These are phyloP conservation scores for Dactylellina haptotyla DNA, from an alignment of 2,329 filamentous ascomycete species.

Conservation along the genomic window DNA sequence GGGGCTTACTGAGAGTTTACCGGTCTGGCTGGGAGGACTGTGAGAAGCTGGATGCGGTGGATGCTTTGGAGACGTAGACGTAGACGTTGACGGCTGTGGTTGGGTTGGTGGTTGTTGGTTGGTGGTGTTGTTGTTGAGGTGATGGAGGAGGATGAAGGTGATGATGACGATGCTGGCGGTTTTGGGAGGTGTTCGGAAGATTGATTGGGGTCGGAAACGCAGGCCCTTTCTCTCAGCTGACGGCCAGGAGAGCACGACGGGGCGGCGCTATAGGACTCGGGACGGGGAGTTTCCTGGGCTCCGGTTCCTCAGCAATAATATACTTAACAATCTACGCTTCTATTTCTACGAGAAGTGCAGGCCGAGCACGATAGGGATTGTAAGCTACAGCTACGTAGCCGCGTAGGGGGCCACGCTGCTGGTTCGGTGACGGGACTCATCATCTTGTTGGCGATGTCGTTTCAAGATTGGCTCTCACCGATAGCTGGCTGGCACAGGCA, in stretches of 20 bases:
- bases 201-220: slow-evolving; percentile 27
- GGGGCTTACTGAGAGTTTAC: not conserved
- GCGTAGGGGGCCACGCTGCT: too few species aligned
- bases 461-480: slow-evolving; percentile 19
- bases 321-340: too few species aligned
- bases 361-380: too few species aligned
- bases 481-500: not conserved
- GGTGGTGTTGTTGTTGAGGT: not conserved
- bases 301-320: too few species aligned
- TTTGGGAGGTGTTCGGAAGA: slow-evolving; percentile 38
- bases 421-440: too few species aligned
- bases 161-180: slow-evolving; percentile 33
- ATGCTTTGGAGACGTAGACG: too few species aligned
- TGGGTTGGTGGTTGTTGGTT: not conserved
- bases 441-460: slow-evolving; percentile 42
- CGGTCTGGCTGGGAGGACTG: not conserved
- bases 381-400: too few species aligned
- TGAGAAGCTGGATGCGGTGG: slow-evolving; percentile 8
- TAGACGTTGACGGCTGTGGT: not conserved
- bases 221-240: slow-evolving; percentile 42
- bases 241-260: not conserved
- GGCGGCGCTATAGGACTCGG: too few species aligned
- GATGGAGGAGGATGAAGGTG: not conserved
- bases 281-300: too few species aligned
- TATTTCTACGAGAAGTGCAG: too few species aligned